A percentile compares a stretch with the other conserved stretches of the same genome.
phyloP scores from a whole-genome alignment of 202 grass and related monocot genomes.

The Carex arenaria region DNA sequence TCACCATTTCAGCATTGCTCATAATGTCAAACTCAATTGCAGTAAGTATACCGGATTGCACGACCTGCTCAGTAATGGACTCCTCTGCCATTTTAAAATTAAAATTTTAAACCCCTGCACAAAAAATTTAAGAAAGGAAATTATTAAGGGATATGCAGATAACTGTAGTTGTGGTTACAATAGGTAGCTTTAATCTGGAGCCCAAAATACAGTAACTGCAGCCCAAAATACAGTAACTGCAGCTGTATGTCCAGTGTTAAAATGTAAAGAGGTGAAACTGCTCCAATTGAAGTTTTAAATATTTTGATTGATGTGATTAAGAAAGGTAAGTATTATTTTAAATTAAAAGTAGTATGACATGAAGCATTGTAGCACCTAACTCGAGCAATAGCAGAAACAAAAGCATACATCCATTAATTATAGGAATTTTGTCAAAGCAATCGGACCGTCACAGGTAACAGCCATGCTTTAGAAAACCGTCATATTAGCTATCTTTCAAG shows the following conservation, averaged over 20 bases:
- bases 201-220: not conserved
- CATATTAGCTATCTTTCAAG: not conserved
- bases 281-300: not conserved
- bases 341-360: not conserved
- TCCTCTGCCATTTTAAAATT: slow-evolving; percentile 32
- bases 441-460: not conserved
- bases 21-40: slow-evolving; percentile 64
- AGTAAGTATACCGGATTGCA: slow-evolving; percentile 38
- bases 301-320: not conserved
- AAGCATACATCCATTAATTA: not conserved
- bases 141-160: not conserved
- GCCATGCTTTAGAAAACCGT: not conserved
- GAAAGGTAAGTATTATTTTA: not conserved
- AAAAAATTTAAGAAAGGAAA: not conserved
- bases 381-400: not conserved
- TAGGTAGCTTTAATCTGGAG: not conserved
- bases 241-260: not conserved
- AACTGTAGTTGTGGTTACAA: not conserved
- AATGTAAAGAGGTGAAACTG: not conserved
- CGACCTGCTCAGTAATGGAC: slow-evolving; percentile 25
- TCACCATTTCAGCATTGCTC: slow-evolving; percentile 73
- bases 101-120: slow-evolving; percentile 37
- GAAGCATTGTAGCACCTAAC: not conserved
- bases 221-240: not conserved
- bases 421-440: not conserved